Percentiles rank a stretch among this genome's conserved stretches.
phyloP scores from a whole-genome alignment of 2,329 filamentous ascomycete genomes.

The Botryotinia calthae region DNA sequence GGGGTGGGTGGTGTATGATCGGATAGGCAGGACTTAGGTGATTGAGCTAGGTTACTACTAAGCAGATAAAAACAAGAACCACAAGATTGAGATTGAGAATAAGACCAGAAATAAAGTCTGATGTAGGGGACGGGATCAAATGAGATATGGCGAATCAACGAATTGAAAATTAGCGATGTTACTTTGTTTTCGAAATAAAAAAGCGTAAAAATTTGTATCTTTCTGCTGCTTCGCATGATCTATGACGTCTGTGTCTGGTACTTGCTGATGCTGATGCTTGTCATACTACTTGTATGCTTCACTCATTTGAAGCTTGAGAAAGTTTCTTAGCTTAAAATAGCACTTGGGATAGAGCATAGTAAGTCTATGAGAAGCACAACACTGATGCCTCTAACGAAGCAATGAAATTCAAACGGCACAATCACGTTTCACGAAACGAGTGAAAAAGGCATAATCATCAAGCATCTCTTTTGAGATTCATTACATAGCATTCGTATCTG shows the following conservation, averaged over 20 bases:
- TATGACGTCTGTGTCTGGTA: neutral
- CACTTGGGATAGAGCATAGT: neutral
- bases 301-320: neutral
- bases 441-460: slow-evolving; percentile 2
- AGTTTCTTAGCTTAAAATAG: neutral
- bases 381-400: neutral
- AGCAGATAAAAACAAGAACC: slow-evolving; percentile 1
- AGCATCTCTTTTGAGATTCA: slow-evolving; percentile 6
- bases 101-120: neutral
- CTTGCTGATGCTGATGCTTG: neutral
- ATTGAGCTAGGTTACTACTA: neutral
- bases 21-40: neutral
- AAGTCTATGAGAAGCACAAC: neutral
- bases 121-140: neutral
- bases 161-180: neutral
- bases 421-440: neutral
- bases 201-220: neutral
- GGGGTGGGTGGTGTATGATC: neutral
- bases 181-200: neutral
- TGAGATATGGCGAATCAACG: neutral
- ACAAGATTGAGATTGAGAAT: neutral
- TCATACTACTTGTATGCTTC: neutral
- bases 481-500: slow-evolving; percentile 8
- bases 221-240: neutral
- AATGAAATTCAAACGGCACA: neutral